These are phyloP conservation scores for Persicaria tinctoria DNA, from an alignment of 148 eudicot genomes.

Conservation along the genomic window DNA sequence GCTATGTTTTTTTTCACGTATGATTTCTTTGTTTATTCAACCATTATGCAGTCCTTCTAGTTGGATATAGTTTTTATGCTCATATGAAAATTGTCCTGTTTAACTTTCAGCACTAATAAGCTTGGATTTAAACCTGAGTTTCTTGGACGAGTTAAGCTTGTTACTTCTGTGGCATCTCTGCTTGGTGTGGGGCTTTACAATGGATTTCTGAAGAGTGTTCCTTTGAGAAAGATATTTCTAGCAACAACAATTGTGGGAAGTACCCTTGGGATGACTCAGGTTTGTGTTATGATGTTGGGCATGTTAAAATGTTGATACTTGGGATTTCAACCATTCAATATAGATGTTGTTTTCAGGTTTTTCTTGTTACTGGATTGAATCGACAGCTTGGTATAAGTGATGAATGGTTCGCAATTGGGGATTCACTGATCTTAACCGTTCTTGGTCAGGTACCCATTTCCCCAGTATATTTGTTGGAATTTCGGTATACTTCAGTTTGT, in stretches of 20 bases:
- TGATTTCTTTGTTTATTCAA: slow-evolving; percentile 17
- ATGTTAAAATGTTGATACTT: background rate
- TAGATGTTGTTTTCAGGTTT: slow-evolving; percentile 39
- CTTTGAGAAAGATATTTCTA: slow-evolving; percentile 64
- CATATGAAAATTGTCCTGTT: background rate
- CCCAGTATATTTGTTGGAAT: background rate
- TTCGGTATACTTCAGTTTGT: background rate
- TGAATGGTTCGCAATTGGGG: slow-evolving; percentile 98
- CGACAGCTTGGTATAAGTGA: slow-evolving; percentile 86
- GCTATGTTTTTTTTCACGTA: slow-evolving; percentile 97
- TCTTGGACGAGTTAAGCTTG: slow-evolving; percentile 95
- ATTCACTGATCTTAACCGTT: slow-evolving; percentile 84
- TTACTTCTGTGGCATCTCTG: slow-evolving; percentile 90
- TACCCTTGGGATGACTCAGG: slow-evolving; percentile 94
- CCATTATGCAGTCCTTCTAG: background rate
- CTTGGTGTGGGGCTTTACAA: slow-evolving; percentile 92
- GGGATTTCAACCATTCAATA: background rate
- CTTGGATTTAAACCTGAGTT: slow-evolving; percentile 94
- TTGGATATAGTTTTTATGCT: background rate
- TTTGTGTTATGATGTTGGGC: slow-evolving; percentile 21
- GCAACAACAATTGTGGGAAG: slow-evolving; percentile 71
- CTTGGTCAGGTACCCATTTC: slow-evolving; percentile 65
- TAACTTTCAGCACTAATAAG: slow-evolving; percentile 70
- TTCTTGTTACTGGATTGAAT: slow-evolving; percentile 89
- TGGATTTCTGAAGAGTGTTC: slow-evolving; percentile 82